Evolutionary conservation across 805 yeast genomes (phyloP), one percentile per base, ranked within the genome.

Genomic region (Yamadazyma phyllophila): DNA sequence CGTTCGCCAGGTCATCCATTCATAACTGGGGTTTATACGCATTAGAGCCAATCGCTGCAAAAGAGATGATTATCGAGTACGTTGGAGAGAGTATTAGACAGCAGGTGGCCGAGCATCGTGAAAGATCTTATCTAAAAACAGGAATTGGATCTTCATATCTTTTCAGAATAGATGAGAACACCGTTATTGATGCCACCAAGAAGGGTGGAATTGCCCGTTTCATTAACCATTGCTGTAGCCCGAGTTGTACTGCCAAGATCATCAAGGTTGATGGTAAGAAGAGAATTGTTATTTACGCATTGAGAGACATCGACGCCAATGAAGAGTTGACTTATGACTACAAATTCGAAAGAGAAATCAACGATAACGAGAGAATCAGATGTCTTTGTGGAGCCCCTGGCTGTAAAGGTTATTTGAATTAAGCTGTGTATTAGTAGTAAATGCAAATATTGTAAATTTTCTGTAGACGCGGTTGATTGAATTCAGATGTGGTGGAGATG

Each of bases 1-100:
- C 94, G n/a, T 91, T 91, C 73, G 97, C 97, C 0, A 75, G 98
- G 44, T 90, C 97, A 2, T 96, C 97, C 0, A 94, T 94, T 58
- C 99, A 94, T 63, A 89, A 92, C 59, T 94, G 99, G 99, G 99
- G 99, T 0, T 69, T 94, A 33, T 94, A 90, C 66, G 99, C 99
- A 0, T 69, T 88, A 57, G 98, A 94, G 58, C 96, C 96, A 1
- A 94, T 94, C 59, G 87, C 89, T n/a, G 95, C 94, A 0, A 86
- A 83, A 54, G 99, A 94, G 64, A 92, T 94, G 97, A 90, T 94
- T 58, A 92, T 94, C 48, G 99, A 94, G 65, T 94, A 94, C 57
- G 97, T 94, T 4, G 99, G 99, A 26, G 98, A 94, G 55, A 77
- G 95, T 45, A 82, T 94, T 26, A 74, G 98, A 45, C 97, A 89